Evolutionary conservation across 495 filamentous ascomycete genomes (phyloP), one percentile per base, ranked within the genome.

Genomic region (Entonaema liquescens): DNA sequence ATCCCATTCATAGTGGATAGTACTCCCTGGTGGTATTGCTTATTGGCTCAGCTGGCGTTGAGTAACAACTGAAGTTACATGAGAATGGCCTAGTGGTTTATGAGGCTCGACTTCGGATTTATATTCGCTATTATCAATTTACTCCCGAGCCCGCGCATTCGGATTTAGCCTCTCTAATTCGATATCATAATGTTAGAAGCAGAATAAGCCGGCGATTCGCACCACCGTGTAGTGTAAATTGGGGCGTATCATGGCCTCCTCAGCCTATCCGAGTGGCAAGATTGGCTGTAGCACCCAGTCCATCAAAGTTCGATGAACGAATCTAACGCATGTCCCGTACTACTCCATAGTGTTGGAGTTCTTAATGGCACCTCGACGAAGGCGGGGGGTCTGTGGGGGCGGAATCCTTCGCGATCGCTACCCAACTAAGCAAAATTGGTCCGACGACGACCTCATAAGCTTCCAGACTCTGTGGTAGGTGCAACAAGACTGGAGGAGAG

Each of bases 381-480:
- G 64, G 73, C 75, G 64, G 70, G 70, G 73, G 73, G 50, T 73
- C 50, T 61, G 67, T 74, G 75, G 73, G 72, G 73, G 73, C 75
- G 62, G 57, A 77, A 75, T 73, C 70, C 75, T 77, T 69, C 73
- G 19, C 61, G 55, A 63, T 69, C 57, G 62, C 61, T 65, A 61
- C 70, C 70, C 70, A 73, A 69, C 61, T 62, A n/a, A 49, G 26
- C 44, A 54, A 38, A 69, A 68, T 65, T 68, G 62, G 60, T 59
- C 57, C 33, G 28, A 55, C 44, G 50, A 64, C 55, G 29, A 56
- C 50, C 33, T 67, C 52, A 36, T 49, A 31, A 65, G 38, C 49
- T 55, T 54, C 49, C 40, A 54, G 59, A 56, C 53, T 59, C 17
- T 36, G n/a, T 56, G 29, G 50, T 36, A 50, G 58, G 58, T 56